Percentiles rank a stretch among this genome's conserved stretches.
Evolutionary conservation across 257 asterid genomes (phyloP).

Genomic region (Henckelia pumila): DNA sequence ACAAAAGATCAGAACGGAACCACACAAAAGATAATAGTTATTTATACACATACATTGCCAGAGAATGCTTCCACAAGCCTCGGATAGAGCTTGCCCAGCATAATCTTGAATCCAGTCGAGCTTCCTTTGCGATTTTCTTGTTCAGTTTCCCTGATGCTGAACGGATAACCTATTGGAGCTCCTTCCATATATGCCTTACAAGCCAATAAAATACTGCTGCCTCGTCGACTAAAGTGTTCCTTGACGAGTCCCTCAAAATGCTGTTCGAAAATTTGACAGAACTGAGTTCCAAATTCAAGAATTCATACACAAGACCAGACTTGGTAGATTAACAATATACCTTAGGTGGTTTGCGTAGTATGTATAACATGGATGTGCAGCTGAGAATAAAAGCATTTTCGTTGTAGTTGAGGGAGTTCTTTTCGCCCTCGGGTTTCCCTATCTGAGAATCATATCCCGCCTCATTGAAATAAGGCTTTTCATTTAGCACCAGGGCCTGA

Average conservation of each 20-base stretch:
- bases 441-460: slow-evolving; percentile 85
- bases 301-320: not conserved
- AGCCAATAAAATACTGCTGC: slow-evolving; percentile 55
- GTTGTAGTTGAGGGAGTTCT: slow-evolving; percentile 77
- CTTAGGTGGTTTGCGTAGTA: slow-evolving; percentile 81
- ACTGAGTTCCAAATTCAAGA: not conserved
- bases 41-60: slow-evolving; percentile 19
- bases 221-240: slow-evolving; percentile 63
- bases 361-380: slow-evolving; percentile 85
- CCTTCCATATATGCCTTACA: slow-evolving; percentile 81
- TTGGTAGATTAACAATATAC: slow-evolving; percentile 34
- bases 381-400: slow-evolving; percentile 87
- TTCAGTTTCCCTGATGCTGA: slow-evolving; percentile 28
- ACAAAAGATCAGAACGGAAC: not conserved
- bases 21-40: not conserved
- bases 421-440: slow-evolving; percentile 90
- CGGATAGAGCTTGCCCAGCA: slow-evolving; percentile 73
- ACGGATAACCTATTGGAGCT: slow-evolving; percentile 65
- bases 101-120: slow-evolving; percentile 86
- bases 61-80: slow-evolving; percentile 72
- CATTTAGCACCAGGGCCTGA: slow-evolving; percentile 93
- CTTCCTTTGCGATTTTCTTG: slow-evolving; percentile 47
- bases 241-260: slow-evolving; percentile 78
- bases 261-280: slow-evolving; percentile 39
- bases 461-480: slow-evolving; percentile 86